These are phyloP conservation scores for Pyrus hybrid DNA, from an alignment of 331 rosid species.

Conservation along the genomic window DNA sequence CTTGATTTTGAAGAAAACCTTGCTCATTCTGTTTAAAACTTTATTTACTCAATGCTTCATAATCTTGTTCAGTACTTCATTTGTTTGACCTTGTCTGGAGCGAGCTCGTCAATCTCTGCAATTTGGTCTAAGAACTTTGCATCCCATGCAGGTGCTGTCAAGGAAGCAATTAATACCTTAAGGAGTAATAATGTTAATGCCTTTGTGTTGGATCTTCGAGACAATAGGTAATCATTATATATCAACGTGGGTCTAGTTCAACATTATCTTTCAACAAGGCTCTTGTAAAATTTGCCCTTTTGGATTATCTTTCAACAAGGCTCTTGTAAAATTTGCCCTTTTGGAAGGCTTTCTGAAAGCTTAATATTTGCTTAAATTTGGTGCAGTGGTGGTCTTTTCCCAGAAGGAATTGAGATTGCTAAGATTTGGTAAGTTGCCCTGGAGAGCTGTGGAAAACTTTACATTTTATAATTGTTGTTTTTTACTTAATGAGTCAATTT, in stretches of 20 bases:
- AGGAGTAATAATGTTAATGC: slow-evolving; percentile 75
- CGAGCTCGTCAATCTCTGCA: not conserved
- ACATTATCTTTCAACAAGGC: slow-evolving; percentile 4
- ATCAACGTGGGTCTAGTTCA: not conserved
- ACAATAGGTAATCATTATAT: slow-evolving; percentile 61
- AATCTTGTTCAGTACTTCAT: not conserved
- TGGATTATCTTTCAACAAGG: slow-evolving; percentile 9
- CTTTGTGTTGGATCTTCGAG: slow-evolving; percentile 95
- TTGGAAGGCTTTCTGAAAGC: slow-evolving; percentile 35
- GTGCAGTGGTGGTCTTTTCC: slow-evolving; percentile 98
- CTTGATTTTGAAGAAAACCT: not conserved
- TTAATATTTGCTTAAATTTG: slow-evolving; percentile 40
- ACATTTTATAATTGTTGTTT: not conserved
- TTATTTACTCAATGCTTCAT: not conserved
- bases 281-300: slow-evolving; percentile 20
- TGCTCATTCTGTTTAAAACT: slow-evolving; percentile 1
- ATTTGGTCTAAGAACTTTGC: slow-evolving; percentile 14
- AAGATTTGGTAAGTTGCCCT: slow-evolving; percentile 74
- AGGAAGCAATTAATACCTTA: slow-evolving; percentile 76
- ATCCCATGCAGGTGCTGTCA: slow-evolving; percentile 67
- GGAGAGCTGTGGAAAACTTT: not conserved
- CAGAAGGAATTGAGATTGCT: slow-evolving; percentile 97
- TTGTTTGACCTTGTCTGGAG: not conserved
- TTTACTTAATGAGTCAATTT: not conserved
- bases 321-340: slow-evolving; percentile 18